Percentiles rank a stretch among this genome's conserved stretches.
Conservation (phyloP, 163 green algal genomes). For the Chlamydomonas reinhardtii region DNA sequence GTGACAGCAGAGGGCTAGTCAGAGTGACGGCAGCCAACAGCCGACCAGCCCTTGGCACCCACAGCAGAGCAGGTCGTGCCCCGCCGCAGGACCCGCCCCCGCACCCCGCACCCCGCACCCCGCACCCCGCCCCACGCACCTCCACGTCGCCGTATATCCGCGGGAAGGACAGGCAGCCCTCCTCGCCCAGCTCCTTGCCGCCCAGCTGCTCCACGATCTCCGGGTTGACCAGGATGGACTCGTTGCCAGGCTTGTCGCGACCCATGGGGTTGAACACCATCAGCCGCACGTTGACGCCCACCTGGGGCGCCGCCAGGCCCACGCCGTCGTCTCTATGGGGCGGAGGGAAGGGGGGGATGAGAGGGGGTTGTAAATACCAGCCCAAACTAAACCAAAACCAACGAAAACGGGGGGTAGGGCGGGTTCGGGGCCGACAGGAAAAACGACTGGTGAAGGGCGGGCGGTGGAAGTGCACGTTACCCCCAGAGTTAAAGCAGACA, state of each 20-base stretch:
- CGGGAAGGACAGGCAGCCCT: conserved; percentile 98
- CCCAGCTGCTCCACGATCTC: conserved; percentile 74
- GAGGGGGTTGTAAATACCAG: too few relatives aligned
- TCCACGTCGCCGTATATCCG: conserved; percentile 79
- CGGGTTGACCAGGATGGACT: conserved; percentile 95
- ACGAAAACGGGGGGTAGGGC: neutral
- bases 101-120: too few relatives aligned
- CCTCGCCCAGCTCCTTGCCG: conserved; percentile 73
- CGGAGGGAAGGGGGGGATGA: conserved; percentile 4
- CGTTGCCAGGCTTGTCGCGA: conserved; percentile 74
- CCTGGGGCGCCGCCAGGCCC: conserved; percentile 90
- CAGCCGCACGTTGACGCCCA: conserved; percentile 95
- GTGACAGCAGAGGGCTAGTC: too few relatives aligned
- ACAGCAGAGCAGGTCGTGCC: too few relatives aligned
- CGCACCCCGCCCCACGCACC: conserved; percentile 51
- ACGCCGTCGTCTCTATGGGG: conserved; percentile 96
- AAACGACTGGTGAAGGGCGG: too few relatives aligned
- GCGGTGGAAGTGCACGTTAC: too few relatives aligned
- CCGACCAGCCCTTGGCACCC: too few relatives aligned
- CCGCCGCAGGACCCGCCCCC: too few relatives aligned
- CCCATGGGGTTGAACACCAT: conserved; percentile 96
- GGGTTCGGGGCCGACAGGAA: too few relatives aligned
- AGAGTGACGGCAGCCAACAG: too few relatives aligned
- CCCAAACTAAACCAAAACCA: too few relatives aligned
- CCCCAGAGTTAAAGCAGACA: too few relatives aligned